These are phyloP conservation scores for Globisporangium emineosum DNA, from an alignment of 352 stramenopile species.

Conservation along the genomic window DNA sequence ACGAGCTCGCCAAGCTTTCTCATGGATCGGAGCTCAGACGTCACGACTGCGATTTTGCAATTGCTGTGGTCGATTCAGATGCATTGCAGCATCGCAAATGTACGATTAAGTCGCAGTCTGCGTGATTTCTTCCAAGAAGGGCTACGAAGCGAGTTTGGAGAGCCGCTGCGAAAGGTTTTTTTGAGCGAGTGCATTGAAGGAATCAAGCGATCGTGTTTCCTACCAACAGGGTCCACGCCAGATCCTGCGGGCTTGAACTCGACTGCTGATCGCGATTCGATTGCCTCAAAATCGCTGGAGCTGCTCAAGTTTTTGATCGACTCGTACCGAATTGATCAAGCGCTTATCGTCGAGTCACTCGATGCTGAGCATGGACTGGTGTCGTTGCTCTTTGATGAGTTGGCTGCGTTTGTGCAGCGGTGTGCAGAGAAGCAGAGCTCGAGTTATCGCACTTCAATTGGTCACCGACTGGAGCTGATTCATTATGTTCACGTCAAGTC, in stretches of 20 bases:
- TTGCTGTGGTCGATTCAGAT: conserved; percentile 85
- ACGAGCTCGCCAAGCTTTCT: conserved; percentile 66
- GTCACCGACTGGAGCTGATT: conserved; percentile 82
- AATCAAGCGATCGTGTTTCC: conserved; percentile 72
- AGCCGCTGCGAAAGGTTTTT: conserved; percentile 64
- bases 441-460: conserved; percentile 71
- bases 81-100: conserved; percentile 55
- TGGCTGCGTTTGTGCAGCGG: conserved; percentile 72
- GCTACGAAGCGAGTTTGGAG: conserved; percentile 67
- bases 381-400: conserved; percentile 78
- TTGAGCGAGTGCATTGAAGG: conserved; percentile 71
- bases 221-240: conserved; percentile 19
- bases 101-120: conserved; percentile 59
- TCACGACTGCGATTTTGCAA: conserved; percentile 66
- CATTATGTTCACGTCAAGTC: conserved; percentile 86
- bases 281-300: conserved; percentile 72
- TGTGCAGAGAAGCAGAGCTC: conserved; percentile 44
- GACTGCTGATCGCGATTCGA: conserved; percentile 30
- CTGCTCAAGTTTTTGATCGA: conserved; percentile 87
- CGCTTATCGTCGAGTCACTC: conserved; percentile 63
- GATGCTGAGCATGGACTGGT: conserved; percentile 74
- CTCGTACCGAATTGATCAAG: conserved; percentile 71
- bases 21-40: conserved; percentile 55
- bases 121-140: conserved; percentile 81
- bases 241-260: conserved; percentile 17